Conservation (phyloP, 169 alveolate genomes). For the Ichthyophthirius multifiliis region DNA sequence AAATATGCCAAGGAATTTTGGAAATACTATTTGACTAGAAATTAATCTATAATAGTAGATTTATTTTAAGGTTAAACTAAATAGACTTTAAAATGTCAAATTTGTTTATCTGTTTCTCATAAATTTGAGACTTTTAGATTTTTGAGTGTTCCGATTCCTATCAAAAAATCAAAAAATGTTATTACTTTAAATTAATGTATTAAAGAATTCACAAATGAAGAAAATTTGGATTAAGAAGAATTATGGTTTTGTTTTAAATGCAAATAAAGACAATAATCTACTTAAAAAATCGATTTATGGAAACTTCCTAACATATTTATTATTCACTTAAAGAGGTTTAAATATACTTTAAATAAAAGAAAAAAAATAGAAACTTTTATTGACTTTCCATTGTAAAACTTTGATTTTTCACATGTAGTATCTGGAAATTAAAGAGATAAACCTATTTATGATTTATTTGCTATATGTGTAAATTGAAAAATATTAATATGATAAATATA, state of each 20-base stretch:
- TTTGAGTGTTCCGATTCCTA: conserved; percentile 22
- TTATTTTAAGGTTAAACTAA: conserved; percentile 30
- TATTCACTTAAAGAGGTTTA: conserved; percentile 71
- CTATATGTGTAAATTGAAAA: conserved; percentile 19
- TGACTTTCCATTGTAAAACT: conserved; percentile 34
- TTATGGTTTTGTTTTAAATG: conserved; percentile 61
- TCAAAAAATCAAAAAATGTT: neutral
- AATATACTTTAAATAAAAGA: conserved; percentile 11
- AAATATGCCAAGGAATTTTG: conserved; percentile 24
- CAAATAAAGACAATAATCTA: conserved; percentile 63
- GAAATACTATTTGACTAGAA: conserved; percentile 18
- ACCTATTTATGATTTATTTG: conserved; percentile 51
- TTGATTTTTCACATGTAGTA: neutral
- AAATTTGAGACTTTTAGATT: conserved; percentile 41
- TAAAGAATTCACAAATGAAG: neutral
- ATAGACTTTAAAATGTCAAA: conserved; percentile 4
- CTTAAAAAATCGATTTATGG: conserved; percentile 69
- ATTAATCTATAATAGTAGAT: conserved; percentile 33
- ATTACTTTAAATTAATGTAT: neutral
- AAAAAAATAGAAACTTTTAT: conserved; percentile 58
- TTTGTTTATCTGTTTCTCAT: conserved; percentile 12
- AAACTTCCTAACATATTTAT: conserved; percentile 68
- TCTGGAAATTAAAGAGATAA: conserved; percentile 1
- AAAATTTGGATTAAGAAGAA: neutral
- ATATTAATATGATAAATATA: too few species aligned